Percentiles rank a stretch among this genome's conserved stretches.
phyloP scores from a whole-genome alignment of 169 alveolate species.

The Eimeria brunetti region DNA sequence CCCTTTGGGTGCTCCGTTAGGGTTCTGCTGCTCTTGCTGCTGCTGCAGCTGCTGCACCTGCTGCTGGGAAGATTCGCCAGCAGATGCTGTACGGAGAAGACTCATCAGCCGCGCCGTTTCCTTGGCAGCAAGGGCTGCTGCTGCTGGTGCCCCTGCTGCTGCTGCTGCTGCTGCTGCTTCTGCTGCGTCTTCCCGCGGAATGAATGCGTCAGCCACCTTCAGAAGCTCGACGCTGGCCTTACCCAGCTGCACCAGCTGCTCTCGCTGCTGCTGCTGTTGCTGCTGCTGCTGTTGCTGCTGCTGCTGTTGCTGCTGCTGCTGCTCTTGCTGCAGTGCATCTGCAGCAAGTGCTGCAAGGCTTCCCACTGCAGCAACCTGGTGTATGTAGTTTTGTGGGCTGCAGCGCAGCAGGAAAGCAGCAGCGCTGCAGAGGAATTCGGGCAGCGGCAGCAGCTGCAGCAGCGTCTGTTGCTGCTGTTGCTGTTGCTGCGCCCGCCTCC shows the following conservation, averaged over 20 bases:
- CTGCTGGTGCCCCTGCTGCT: slow-evolving; percentile 1
- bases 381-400: neutral
- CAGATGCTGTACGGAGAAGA: neutral
- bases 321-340: slow-evolving; percentile 29
- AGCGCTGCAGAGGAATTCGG: slow-evolving; percentile 28
- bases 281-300: slow-evolving; percentile 4
- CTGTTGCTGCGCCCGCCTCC: slow-evolving; percentile 6
- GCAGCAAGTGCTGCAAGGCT: slow-evolving; percentile 65
- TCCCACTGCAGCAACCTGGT: slow-evolving; percentile 24
- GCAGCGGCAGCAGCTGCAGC: slow-evolving; percentile 8
- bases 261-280: slow-evolving; percentile 33
- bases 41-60: slow-evolving; percentile 13
- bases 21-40: slow-evolving; percentile 20
- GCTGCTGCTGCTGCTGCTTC: slow-evolving; percentile 12
- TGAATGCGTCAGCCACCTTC: neutral
- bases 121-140: slow-evolving; percentile 15
- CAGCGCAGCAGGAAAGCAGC: slow-evolving; percentile 22
- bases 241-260: slow-evolving; percentile 40
- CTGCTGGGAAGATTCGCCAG: slow-evolving; percentile 15
- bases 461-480: slow-evolving; percentile 20
- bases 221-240: slow-evolving; percentile 23
- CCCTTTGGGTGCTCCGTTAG: no score
- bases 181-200: neutral
- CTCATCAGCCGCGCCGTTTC: slow-evolving; percentile 56
- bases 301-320: slow-evolving; percentile 2